Percentiles rank a stretch among this genome's conserved stretches.
Evolutionary conservation across 2,329 filamentous ascomycete species (phyloP).

Genomic region (Fusarium bactridioides): DNA sequence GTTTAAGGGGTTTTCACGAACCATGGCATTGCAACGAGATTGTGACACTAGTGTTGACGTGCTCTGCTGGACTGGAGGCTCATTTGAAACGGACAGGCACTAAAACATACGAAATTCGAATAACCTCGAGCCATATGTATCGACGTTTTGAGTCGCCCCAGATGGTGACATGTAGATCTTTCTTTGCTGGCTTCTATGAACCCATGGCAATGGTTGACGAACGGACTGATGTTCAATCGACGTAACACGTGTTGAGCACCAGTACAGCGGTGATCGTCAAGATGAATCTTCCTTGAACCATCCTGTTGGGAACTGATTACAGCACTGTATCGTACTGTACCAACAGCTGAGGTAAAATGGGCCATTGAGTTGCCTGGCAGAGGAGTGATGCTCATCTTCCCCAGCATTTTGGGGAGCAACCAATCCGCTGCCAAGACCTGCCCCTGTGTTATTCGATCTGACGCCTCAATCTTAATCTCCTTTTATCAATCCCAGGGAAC

Average conservation of each 20-base stretch:
- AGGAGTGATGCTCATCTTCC: slow-evolving; percentile 15
- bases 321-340: slow-evolving; percentile 4
- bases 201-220: slow-evolving; percentile 21
- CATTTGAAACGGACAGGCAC: slow-evolving; percentile 19
- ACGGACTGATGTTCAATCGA: slow-evolving; percentile 25
- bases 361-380: background rate
- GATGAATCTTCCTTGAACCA: slow-evolving; percentile 28
- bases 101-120: slow-evolving; percentile 20
- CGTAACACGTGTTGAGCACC: slow-evolving; percentile 26
- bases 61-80: slow-evolving; percentile 10
- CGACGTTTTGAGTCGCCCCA: slow-evolving; percentile 8
- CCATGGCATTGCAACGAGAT: slow-evolving; percentile 12
- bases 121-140: slow-evolving; percentile 1
- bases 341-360: slow-evolving; percentile 14
- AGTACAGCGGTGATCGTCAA: slow-evolving; percentile 28
- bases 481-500: background rate
- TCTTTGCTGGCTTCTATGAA: slow-evolving; percentile 28
- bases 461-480: background rate
- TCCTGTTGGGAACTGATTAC: slow-evolving; percentile 17
- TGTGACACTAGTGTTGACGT: slow-evolving; percentile 11
- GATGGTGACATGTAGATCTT: slow-evolving; percentile 28
- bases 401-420: slow-evolving; percentile 14
- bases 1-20: background rate
- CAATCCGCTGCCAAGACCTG: slow-evolving; percentile 18
- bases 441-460: slow-evolving; percentile 15